Evolutionary conservation across 2,329 filamentous ascomycete species (phyloP).

Genomic region (Hortaea werneckii): DNA sequence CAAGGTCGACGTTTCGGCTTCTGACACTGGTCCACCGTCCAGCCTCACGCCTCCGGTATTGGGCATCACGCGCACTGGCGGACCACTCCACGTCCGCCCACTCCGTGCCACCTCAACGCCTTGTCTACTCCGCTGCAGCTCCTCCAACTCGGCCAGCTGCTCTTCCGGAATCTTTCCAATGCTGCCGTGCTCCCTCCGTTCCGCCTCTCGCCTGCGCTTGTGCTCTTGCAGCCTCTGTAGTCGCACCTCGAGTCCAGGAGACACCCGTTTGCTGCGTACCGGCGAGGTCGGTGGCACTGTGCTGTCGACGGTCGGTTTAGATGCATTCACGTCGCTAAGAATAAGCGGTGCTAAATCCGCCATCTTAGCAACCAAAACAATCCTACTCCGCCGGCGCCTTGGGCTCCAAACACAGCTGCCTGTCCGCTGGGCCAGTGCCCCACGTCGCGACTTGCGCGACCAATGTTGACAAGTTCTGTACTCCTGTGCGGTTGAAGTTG

Average conservation of each 20-base stretch:
- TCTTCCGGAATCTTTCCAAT: constrained; percentile 62
- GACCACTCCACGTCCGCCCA: constrained; percentile 62
- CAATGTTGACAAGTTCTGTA: too few species aligned
- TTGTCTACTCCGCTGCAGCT: constrained; percentile 42
- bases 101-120: constrained; percentile 48
- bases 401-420: too few species aligned
- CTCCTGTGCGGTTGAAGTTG: too few species aligned
- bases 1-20: constrained; percentile 27
- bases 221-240: constrained; percentile 33
- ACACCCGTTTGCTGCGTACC: constrained; percentile 17
- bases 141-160: constrained; percentile 59
- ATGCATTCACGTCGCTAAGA: not conserved
- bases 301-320: not conserved
- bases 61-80: constrained; percentile 21
- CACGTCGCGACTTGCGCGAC: too few species aligned
- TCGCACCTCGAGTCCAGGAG: constrained; percentile 35
- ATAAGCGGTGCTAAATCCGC: not conserved
- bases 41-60: constrained; percentile 19
- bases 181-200: constrained; percentile 27
- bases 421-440: too few species aligned
- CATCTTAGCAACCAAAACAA: not conserved
- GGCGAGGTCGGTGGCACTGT: not conserved
- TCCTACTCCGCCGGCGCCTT: too few species aligned
- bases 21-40: constrained; percentile 24
- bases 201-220: constrained; percentile 27